A percentile compares a stretch with the other conserved stretches of the same genome.
Evolutionary conservation across 1,284 basidiomycete genomes (phyloP).

Genomic region (Fistulina hepatica): DNA sequence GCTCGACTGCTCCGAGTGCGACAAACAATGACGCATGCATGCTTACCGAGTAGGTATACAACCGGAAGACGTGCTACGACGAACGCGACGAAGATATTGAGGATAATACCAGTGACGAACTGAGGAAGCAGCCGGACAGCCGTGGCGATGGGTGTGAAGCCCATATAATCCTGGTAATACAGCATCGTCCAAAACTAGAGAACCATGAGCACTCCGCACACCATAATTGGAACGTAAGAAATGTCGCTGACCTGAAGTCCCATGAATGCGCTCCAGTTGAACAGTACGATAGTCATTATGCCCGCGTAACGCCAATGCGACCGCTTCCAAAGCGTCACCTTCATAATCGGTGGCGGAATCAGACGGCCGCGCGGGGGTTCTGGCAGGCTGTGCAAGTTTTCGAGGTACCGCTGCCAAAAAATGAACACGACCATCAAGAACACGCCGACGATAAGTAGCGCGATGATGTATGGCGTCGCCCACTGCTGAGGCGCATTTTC

Average conservation of each 20-base stretch:
- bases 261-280: background rate
- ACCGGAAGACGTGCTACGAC: slow-evolving; percentile 48
- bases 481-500: slow-evolving; percentile 61
- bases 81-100: slow-evolving; percentile 59
- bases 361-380: background rate
- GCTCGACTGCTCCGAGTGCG: too few species aligned
- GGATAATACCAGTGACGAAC: slow-evolving; percentile 59
- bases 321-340: background rate
- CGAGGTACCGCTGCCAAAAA: slow-evolving; percentile 42
- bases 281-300: background rate
- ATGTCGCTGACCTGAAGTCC: background rate
- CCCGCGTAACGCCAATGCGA: background rate
- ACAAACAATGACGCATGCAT: too few species aligned
- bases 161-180: slow-evolving; percentile 57
- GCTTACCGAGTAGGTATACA: slow-evolving; percentile 44
- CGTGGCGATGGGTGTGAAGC: slow-evolving; percentile 47
- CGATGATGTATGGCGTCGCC: slow-evolving; percentile 58
- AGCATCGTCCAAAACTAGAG: too few species aligned
- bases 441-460: slow-evolving; percentile 53
- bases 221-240: too few species aligned
- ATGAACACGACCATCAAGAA: slow-evolving; percentile 50
- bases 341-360: background rate
- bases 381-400: background rate
- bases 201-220: too few species aligned
- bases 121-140: slow-evolving; percentile 76